phyloP scores from a whole-genome alignment of 2,329 filamentous ascomycete genomes.

The Samsoniella hepiali region DNA sequence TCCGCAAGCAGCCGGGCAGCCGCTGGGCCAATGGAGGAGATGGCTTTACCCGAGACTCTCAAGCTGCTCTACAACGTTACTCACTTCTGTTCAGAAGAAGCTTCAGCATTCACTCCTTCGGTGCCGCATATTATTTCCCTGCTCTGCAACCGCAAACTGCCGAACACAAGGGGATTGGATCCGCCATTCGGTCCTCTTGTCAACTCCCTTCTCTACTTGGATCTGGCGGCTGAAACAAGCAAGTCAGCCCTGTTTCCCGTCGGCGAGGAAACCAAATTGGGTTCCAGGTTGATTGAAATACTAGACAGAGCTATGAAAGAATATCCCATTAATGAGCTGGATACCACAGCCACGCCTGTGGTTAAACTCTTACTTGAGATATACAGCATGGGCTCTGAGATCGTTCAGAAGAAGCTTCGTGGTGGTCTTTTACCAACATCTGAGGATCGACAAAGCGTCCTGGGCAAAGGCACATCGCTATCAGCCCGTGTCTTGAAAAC shows the following conservation, averaged over 20 bases:
- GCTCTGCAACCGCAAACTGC: constrained; percentile 56
- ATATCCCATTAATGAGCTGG: constrained; percentile 68
- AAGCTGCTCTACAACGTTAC: constrained; percentile 90
- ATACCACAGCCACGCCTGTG: constrained; percentile 67
- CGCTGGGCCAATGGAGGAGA: constrained; percentile 62
- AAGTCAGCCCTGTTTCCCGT: constrained; percentile 64
- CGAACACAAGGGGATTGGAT: constrained; percentile 65
- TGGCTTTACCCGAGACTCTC: constrained; percentile 79
- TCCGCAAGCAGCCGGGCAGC: constrained; percentile 31
- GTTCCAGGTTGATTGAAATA: constrained; percentile 65
- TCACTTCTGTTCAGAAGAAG: constrained; percentile 64
- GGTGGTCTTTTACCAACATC: constrained; percentile 69
- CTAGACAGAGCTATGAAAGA: constrained; percentile 62
- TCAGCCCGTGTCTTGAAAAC: constrained; percentile 74
- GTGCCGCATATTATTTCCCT: constrained; percentile 69
- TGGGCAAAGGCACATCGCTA: constrained; percentile 72
- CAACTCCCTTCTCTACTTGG: constrained; percentile 78
- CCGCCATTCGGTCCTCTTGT: constrained; percentile 68
- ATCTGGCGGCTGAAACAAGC: constrained; percentile 56
- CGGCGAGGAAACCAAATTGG: constrained; percentile 55
- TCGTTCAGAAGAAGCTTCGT: constrained; percentile 60
- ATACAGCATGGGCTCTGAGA: constrained; percentile 64
- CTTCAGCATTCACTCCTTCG: constrained; percentile 60
- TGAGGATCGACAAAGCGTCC: constrained; percentile 69
- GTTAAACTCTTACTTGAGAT: constrained; percentile 70